Conservation (phyloP, 2,329 filamentous ascomycete species). For the Diatrype stigma region DNA sequence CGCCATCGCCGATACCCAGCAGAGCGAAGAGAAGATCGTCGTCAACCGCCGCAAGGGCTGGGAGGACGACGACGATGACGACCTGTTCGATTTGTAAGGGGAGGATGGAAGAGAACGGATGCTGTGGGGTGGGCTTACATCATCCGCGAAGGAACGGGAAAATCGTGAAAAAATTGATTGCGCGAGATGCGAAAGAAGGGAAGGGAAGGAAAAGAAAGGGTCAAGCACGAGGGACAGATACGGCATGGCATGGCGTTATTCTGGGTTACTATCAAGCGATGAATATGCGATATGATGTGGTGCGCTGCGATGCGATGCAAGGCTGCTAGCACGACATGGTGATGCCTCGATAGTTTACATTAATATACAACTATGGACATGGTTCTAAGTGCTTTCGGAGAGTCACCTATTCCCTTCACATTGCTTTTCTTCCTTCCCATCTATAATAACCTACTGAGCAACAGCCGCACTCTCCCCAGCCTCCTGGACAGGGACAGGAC, state of each 20-base stretch:
- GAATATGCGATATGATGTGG: too few species aligned
- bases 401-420: too few species aligned
- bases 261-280: not conserved
- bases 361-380: not conserved
- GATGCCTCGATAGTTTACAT: not conserved
- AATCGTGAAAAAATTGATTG: too few species aligned
- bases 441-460: not conserved
- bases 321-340: not conserved
- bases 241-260: constrained; percentile 1
- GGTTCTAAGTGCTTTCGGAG: too few species aligned
- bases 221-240: not conserved
- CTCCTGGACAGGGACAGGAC: constrained; percentile 9
- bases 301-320: not conserved
- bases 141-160: too few species aligned
- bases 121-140: too few species aligned
- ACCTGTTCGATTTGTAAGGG: constrained; percentile 58
- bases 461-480: not conserved
- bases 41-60: constrained; percentile 78
- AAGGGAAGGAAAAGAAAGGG: constrained; percentile 4
- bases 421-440: too few species aligned
- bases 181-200: constrained; percentile 5
- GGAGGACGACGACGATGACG: constrained; percentile 80
- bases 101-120: not conserved
- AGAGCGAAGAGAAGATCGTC: constrained; percentile 77
- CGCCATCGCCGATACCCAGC: constrained; percentile 72